A percentile compares a stretch with the other conserved stretches of the same genome.
These are phyloP conservation scores for Penicillium canescens DNA, from an alignment of 495 filamentous ascomycete species.

Conservation along the genomic window DNA sequence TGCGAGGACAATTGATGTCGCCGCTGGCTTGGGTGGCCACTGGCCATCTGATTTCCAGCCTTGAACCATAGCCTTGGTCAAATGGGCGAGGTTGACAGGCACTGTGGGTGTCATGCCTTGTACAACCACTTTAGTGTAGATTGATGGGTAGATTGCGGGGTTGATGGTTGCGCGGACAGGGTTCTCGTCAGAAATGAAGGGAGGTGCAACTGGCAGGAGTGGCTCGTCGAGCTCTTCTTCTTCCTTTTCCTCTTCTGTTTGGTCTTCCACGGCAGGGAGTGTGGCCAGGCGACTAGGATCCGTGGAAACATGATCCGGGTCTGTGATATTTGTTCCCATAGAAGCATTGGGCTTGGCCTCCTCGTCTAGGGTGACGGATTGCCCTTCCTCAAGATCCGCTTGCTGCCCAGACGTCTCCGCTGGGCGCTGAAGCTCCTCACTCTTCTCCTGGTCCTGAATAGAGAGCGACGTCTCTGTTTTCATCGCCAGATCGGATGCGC, in stretches of 20 bases:
- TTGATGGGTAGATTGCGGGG: constrained; percentile 69
- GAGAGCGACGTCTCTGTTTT: constrained; percentile 28
- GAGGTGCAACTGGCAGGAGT: constrained; percentile 60
- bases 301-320: constrained; percentile 21
- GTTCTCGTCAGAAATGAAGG: constrained; percentile 66
- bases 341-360: constrained; percentile 27
- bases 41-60: constrained; percentile 95
- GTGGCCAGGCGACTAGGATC: constrained; percentile 8
- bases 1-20: constrained; percentile 33
- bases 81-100: constrained; percentile 81
- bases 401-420: constrained; percentile 6
- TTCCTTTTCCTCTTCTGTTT: constrained; percentile 25
- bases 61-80: constrained; percentile 77
- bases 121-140: constrained; percentile 85
- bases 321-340: constrained; percentile 34
- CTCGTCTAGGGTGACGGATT: constrained; percentile 25
- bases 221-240: constrained; percentile 38
- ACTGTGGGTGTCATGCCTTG: constrained; percentile 76
- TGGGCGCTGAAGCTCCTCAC: constrained; percentile 14
- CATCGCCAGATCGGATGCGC: constrained; percentile 33
- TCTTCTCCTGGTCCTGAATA: constrained; percentile 24
- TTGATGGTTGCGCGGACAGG: constrained; percentile 74
- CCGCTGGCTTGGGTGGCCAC: constrained; percentile 75
- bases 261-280: constrained; percentile 14
- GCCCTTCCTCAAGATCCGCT: constrained; percentile 22